Conservation (phyloP, 1,284 basidiomycete species). For the Puccinia polysora region DNA sequence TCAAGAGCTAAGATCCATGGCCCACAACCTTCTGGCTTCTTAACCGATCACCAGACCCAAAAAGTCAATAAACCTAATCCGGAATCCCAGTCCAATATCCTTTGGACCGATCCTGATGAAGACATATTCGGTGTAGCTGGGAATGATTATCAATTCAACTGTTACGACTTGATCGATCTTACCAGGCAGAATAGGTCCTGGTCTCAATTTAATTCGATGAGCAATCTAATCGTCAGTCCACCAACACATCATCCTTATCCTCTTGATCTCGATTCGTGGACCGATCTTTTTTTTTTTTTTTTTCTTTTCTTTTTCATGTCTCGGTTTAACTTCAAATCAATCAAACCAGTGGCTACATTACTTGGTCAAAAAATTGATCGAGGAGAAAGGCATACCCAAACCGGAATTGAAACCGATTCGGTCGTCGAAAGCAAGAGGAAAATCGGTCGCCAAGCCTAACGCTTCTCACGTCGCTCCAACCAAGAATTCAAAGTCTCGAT, state of each 20-base stretch:
- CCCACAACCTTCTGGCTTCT: neutral
- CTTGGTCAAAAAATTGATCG: conserved; percentile 28
- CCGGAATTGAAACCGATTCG: neutral
- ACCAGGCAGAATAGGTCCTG: neutral
- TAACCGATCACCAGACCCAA: neutral
- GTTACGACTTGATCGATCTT: conserved; percentile 19
- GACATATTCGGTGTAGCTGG: too few species aligned
- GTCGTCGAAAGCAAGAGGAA: neutral
- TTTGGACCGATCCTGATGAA: too few species aligned
- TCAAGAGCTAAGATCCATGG: conserved; percentile 36
- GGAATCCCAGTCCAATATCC: too few species aligned
- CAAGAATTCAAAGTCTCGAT: neutral
- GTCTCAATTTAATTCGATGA: neutral
- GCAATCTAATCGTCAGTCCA: conserved; percentile 30
- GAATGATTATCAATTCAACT: conserved; percentile 32
- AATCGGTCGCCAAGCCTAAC: neutral
- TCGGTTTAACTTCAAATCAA: too few species aligned
- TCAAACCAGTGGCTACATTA: conserved; percentile 38
- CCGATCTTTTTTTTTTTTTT: too few species aligned
- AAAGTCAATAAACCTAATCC: too few species aligned
- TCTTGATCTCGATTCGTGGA: too few species aligned
- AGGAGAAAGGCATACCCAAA: conserved; percentile 21
- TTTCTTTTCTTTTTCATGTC: too few species aligned
- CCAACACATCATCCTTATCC: too few species aligned
- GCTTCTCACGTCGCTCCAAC: too few species aligned